A percentile compares a stretch with the other conserved stretches of the same genome.
Conservation (phyloP, 2,329 filamentous ascomycete species). For the Neoarthrinium moseri region DNA sequence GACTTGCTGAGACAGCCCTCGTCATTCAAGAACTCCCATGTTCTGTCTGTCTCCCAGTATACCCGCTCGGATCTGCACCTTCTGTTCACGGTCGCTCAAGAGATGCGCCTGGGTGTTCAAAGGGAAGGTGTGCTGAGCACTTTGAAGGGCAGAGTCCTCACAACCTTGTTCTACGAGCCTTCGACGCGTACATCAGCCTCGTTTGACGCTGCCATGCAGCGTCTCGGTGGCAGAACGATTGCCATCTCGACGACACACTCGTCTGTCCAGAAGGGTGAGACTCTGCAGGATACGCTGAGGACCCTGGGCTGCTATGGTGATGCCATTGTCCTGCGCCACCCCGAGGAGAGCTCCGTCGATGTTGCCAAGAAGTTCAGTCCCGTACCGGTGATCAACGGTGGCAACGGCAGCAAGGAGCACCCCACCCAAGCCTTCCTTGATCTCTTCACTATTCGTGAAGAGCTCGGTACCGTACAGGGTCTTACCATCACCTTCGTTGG, state of each 20-base stretch:
- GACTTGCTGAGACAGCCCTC: slow-evolving; percentile 73
- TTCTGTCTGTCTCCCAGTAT: slow-evolving; percentile 91
- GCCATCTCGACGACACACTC: slow-evolving; percentile 80
- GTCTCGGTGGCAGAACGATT: slow-evolving; percentile 85
- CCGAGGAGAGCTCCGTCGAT: slow-evolving; percentile 76
- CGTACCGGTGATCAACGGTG: slow-evolving; percentile 94
- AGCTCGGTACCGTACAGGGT: slow-evolving; percentile 91
- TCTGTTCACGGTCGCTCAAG: slow-evolving; percentile 93
- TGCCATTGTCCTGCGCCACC: slow-evolving; percentile 93
- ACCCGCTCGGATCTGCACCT: slow-evolving; percentile 83
- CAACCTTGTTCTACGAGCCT: slow-evolving; percentile 96
- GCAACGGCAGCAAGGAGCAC: slow-evolving; percentile 94
- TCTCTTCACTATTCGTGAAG: slow-evolving; percentile 97
- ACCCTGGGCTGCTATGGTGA: slow-evolving; percentile 94
- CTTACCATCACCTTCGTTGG: slow-evolving; percentile 95
- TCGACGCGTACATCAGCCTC: slow-evolving; percentile 94
- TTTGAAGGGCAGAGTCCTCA: slow-evolving; percentile 81
- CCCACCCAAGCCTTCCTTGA: slow-evolving; percentile 97
- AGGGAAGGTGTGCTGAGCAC: slow-evolving; percentile 86
- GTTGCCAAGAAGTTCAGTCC: slow-evolving; percentile 83
- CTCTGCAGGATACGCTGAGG: slow-evolving; percentile 87
- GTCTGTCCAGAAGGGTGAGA: slow-evolving; percentile 91
- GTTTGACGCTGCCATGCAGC: slow-evolving; percentile 98
- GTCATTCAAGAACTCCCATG: slow-evolving; percentile 84
- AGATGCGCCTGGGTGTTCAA: slow-evolving; percentile 95